A percentile compares a stretch with the other conserved stretches of the same genome.
phyloP scores from a whole-genome alignment of 2,329 filamentous ascomycete genomes.

The Cytospora piceae region DNA sequence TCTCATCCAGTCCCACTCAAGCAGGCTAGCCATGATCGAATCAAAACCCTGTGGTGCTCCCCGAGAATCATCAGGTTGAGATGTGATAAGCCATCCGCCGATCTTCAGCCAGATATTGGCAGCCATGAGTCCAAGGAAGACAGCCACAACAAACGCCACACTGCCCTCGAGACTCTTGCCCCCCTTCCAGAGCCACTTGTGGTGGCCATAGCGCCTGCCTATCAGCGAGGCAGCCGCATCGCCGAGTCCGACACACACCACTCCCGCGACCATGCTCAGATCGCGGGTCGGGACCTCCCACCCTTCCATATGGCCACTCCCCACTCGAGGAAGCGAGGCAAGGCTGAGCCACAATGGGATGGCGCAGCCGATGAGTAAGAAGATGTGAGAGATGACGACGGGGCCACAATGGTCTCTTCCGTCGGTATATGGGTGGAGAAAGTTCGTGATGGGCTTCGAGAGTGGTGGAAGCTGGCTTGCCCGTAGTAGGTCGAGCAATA shows the following conservation, averaged over 20 bases:
- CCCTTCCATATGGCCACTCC: constrained; percentile 59
- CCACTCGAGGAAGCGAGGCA: constrained; percentile 66
- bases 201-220: constrained; percentile 80
- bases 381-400: constrained; percentile 95
- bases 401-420: constrained; percentile 90
- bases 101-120: constrained; percentile 75
- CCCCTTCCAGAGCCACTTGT: constrained; percentile 96
- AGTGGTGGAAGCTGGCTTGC: constrained; percentile 91
- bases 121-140: constrained; percentile 72
- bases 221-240: constrained; percentile 92
- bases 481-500: constrained; percentile 85
- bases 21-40: constrained; percentile 34
- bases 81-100: constrained; percentile 77
- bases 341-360: constrained; percentile 91
- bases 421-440: constrained; percentile 92
- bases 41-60: constrained; percentile 10
- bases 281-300: constrained; percentile 80
- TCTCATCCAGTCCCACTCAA: constrained; percentile 46
- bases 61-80: constrained; percentile 49
- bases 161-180: constrained; percentile 93
- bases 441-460: constrained; percentile 81
- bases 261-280: constrained; percentile 87
- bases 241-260: constrained; percentile 92
- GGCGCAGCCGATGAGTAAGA: constrained; percentile 90
- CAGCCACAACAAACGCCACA: constrained; percentile 78